Percentiles rank a stretch among this genome's conserved stretches.
Conservation (phyloP, 768 basidiomycete species). For the Lepiota subincarnata region DNA sequence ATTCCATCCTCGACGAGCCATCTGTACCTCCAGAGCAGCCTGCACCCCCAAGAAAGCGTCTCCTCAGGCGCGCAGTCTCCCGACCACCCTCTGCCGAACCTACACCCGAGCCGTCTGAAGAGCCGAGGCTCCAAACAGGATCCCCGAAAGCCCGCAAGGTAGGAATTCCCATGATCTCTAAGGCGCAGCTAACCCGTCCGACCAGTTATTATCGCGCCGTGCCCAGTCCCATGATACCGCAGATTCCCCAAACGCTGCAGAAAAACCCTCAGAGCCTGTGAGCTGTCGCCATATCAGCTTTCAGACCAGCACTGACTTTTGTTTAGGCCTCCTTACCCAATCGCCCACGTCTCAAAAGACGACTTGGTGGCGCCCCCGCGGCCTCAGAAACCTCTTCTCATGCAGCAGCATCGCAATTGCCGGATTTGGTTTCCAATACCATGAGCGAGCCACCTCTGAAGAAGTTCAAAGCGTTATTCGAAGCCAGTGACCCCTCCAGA, state of each 20-base stretch:
- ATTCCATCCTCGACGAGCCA: constrained; percentile 49
- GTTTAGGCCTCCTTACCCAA: constrained; percentile 36
- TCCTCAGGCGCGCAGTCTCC: constrained; percentile 36
- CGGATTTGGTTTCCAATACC: constrained; percentile 15
- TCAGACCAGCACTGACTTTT: not conserved
- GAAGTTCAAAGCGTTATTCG: constrained; percentile 69
- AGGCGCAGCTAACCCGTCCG: not conserved
- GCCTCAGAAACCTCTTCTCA: not conserved
- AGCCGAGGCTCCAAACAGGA: constrained; percentile 11
- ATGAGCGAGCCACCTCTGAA: constrained; percentile 56
- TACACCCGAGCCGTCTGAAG: not conserved
- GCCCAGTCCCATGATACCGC: constrained; percentile 23
- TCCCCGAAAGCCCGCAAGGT: constrained; percentile 12
- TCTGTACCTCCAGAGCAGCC: constrained; percentile 30
- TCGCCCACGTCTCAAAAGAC: constrained; percentile 51
- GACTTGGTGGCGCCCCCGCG: constrained; percentile 32
- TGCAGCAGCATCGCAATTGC: constrained; percentile 14
- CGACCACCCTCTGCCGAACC: constrained; percentile 38
- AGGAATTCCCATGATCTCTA: not conserved
- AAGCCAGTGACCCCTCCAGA: constrained; percentile 48
- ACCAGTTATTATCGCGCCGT: constrained; percentile 34
- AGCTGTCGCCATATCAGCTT: constrained; percentile 11
- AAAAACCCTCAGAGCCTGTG: not conserved
- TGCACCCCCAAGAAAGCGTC: constrained; percentile 19
- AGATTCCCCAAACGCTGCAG: not conserved